Percentiles rank a stretch among this genome's conserved stretches.
phyloP scores from a whole-genome alignment of 192 early-diverging fungal species.

The Kickxella alabastrina region DNA sequence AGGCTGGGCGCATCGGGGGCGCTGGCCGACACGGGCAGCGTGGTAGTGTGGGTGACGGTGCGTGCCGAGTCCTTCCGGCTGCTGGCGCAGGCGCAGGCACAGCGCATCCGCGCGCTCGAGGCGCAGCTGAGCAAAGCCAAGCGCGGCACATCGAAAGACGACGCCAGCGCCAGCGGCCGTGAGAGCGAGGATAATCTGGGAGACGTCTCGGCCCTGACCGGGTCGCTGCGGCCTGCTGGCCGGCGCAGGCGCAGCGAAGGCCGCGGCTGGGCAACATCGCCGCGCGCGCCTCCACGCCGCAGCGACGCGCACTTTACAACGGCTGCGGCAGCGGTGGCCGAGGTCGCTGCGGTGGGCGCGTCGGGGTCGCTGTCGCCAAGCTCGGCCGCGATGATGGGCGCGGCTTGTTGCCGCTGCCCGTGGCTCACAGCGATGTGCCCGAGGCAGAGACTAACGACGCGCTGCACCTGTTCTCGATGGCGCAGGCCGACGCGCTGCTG shows the following conservation, averaged over 20 bases:
- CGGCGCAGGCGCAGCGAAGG: slow-evolving; percentile 19
- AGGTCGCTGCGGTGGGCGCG: too few relatives aligned
- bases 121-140: neutral
- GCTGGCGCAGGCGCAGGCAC: slow-evolving; percentile 17
- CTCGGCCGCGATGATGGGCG: too few relatives aligned
- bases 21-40: slow-evolving; percentile 11
- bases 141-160: too few relatives aligned
- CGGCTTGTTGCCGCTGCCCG: too few relatives aligned
- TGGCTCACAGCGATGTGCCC: too few relatives aligned
- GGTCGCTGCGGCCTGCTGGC: neutral
- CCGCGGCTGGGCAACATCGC: slow-evolving; percentile 40
- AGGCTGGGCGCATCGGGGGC: slow-evolving; percentile 3
- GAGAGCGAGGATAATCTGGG: neutral
- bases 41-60: slow-evolving; percentile 21
- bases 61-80: slow-evolving; percentile 16
- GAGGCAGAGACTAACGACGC: too few relatives aligned
- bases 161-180: too few relatives aligned
- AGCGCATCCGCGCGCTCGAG: slow-evolving; percentile 28
- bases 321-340: too few relatives aligned
- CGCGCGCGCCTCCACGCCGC: slow-evolving; percentile 12
- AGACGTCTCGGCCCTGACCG: neutral
- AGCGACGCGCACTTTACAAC: slow-evolving; percentile 1
- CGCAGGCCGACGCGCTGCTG: too few relatives aligned
- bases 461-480: too few relatives aligned
- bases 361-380: too few relatives aligned